A percentile compares a stretch with the other conserved stretches of the same genome.
phyloP scores from a whole-genome alignment of 2,329 filamentous ascomycete species.

The Paracoccidioides brasiliensis region DNA sequence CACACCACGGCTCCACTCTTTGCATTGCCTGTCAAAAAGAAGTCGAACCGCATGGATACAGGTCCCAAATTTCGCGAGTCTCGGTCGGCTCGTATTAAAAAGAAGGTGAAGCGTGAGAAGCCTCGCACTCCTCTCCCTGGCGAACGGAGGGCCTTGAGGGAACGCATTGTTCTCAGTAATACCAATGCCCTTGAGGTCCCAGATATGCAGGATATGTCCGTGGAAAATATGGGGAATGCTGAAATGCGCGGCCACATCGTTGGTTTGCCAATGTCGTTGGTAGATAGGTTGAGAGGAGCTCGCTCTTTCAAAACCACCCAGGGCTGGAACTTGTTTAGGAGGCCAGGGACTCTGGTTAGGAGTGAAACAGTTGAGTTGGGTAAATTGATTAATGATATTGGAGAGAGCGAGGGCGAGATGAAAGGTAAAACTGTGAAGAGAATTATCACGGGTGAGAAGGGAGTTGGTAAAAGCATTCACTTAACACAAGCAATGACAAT shows the following conservation, averaged over 20 bases:
- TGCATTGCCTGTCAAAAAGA: slow-evolving; percentile 37
- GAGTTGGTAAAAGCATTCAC: slow-evolving; percentile 76
- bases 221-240: slow-evolving; percentile 41
- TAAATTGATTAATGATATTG: slow-evolving; percentile 46
- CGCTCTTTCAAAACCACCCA: slow-evolving; percentile 88
- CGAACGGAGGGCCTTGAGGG: slow-evolving; percentile 76
- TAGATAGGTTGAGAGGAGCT: slow-evolving; percentile 69
- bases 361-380: slow-evolving; percentile 63
- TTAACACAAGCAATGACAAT: slow-evolving; percentile 72
- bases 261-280: slow-evolving; percentile 51
- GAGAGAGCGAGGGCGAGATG: slow-evolving; percentile 21
- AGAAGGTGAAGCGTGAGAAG: slow-evolving; percentile 28
- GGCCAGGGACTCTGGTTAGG: slow-evolving; percentile 66
- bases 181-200: slow-evolving; percentile 73
- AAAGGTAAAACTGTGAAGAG: slow-evolving; percentile 36
- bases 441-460: slow-evolving; percentile 59
- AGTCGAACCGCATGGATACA: slow-evolving; percentile 12
- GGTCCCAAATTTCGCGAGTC: slow-evolving; percentile 26
- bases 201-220: slow-evolving; percentile 50
- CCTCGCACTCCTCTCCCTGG: slow-evolving; percentile 48
- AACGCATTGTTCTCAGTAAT: slow-evolving; percentile 85
- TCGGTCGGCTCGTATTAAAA: slow-evolving; percentile 33
- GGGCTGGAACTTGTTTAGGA: slow-evolving; percentile 73
- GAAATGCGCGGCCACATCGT: slow-evolving; percentile 53
- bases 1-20: slow-evolving; percentile 32